Evolutionary conservation across 108 stramenopile species (phyloP).

Genomic region (Epipyxis sp.): DNA sequence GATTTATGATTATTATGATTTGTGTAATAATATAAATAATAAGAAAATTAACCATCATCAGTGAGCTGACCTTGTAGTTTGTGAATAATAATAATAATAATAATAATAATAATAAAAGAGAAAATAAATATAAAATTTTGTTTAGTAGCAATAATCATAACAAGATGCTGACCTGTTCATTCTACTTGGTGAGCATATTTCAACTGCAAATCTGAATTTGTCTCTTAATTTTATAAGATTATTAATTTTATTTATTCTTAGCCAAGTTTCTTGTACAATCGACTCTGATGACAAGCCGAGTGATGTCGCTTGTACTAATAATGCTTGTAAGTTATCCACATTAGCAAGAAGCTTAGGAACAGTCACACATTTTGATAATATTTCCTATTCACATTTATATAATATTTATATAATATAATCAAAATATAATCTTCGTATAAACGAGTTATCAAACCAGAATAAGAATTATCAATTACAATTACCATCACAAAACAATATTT

Average conservation of each 20-base stretch:
- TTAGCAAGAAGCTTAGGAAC: neutral
- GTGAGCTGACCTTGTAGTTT: too few species aligned
- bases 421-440: neutral
- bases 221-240: neutral
- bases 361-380: neutral
- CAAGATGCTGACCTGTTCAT: conserved; percentile 8
- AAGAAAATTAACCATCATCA: too few species aligned
- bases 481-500: too few species aligned
- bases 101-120: too few species aligned
- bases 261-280: neutral
- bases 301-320: neutral
- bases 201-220: neutral
- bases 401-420: too few species aligned
- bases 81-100: too few species aligned
- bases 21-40: too few species aligned
- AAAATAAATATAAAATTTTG: too few species aligned
- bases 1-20: too few species aligned
- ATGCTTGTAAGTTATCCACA: neutral
- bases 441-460: neutral
- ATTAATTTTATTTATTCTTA: neutral
- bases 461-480: neutral
- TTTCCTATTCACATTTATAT: too few species aligned
- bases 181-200: neutral
- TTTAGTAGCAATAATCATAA: neutral
- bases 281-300: neutral